phyloP scores from a whole-genome alignment of 257 asterid genomes.

The Solanum dulcamara region DNA sequence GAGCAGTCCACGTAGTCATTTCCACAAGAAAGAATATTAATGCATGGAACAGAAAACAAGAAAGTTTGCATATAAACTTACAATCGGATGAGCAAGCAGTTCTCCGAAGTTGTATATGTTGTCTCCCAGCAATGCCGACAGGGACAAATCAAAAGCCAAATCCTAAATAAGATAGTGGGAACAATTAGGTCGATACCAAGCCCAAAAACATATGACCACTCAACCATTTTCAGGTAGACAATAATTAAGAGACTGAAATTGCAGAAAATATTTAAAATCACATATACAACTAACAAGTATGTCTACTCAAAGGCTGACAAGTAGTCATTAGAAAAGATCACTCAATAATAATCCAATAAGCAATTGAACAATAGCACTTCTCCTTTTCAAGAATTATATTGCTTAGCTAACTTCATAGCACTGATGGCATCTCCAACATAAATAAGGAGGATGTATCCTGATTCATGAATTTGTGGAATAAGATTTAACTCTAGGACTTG shows the following conservation, averaged over 20 bases:
- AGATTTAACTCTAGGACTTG: background rate
- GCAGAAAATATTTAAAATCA: background rate
- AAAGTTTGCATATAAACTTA: background rate
- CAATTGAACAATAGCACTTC: background rate
- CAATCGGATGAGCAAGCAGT: conserved; percentile 16
- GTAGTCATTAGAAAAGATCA: background rate
- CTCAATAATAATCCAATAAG: background rate
- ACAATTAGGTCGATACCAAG: background rate
- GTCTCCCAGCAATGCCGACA: conserved; percentile 17
- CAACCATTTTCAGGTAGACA: background rate
- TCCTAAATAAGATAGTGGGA: background rate
- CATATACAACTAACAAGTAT: background rate
- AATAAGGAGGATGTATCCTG: background rate
- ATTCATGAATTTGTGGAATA: background rate
- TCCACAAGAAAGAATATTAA: background rate
- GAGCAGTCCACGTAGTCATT: background rate
- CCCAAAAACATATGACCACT: background rate
- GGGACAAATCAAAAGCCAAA: conserved; percentile 13
- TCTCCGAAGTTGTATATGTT: conserved; percentile 24
- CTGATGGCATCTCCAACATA: background rate
- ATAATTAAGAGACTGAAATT: background rate
- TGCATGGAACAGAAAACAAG: background rate
- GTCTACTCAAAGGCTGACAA: background rate
- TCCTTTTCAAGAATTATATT: background rate
- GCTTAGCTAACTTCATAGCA: background rate